These are phyloP conservation scores for Cicer pinnatifidum DNA, from an alignment of 306 rosid genomes.

Conservation along the genomic window DNA sequence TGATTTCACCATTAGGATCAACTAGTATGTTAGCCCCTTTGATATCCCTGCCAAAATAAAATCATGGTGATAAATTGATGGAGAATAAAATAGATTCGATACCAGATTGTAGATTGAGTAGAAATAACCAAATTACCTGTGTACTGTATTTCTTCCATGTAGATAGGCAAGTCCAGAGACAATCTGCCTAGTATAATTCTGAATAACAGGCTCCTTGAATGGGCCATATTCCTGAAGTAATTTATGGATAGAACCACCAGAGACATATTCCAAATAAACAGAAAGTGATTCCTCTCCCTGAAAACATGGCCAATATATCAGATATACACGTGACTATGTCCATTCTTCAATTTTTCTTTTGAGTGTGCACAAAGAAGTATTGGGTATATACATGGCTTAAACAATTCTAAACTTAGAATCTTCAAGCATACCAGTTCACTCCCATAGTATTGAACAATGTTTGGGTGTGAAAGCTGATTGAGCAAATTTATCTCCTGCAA, in stretches of 20 bases:
- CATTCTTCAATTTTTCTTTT: slow-evolving; percentile 23
- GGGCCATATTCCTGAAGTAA: slow-evolving; percentile 92
- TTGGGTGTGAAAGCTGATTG: slow-evolving; percentile 81
- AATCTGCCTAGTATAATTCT: slow-evolving; percentile 88
- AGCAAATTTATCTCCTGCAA: slow-evolving; percentile 94
- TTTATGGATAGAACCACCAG: slow-evolving; percentile 97
- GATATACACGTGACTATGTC: background rate
- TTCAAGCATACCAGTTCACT: slow-evolving; percentile 81
- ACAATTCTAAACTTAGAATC: slow-evolving; percentile 6
- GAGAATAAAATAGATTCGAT: slow-evolving; percentile 12
- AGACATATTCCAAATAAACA: slow-evolving; percentile 88
- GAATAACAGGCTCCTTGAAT: slow-evolving; percentile 89
- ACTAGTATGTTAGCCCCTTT: slow-evolving; percentile 99
- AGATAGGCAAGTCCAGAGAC: slow-evolving; percentile 94
- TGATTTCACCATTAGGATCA: slow-evolving; percentile 91
- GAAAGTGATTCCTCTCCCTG: slow-evolving; percentile 87
- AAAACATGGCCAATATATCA: slow-evolving; percentile 41
- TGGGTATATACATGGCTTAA: slow-evolving; percentile 23
- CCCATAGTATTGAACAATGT: slow-evolving; percentile 89
- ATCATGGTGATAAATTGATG: slow-evolving; percentile 16
- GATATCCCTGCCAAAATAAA: slow-evolving; percentile 80
- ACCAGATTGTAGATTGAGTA: slow-evolving; percentile 13
- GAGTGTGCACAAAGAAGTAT: slow-evolving; percentile 6
- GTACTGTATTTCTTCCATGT: slow-evolving; percentile 93
- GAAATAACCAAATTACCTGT: slow-evolving; percentile 63